Evolutionary conservation across 1,139 yeast species (phyloP).

Genomic region (Hansenula sp.): DNA sequence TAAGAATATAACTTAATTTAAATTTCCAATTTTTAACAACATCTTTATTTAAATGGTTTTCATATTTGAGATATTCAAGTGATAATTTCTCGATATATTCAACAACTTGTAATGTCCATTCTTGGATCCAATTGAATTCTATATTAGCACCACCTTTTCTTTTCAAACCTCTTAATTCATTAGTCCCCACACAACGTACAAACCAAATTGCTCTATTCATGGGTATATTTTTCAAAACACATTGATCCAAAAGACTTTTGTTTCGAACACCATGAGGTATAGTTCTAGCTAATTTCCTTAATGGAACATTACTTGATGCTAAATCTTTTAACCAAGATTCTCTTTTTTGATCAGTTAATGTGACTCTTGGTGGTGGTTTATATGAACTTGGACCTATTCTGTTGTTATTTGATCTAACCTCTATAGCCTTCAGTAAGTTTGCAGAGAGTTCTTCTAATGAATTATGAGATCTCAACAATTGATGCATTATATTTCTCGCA

Average conservation of each 20-base stretch:
- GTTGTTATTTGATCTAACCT: conserved; percentile 61
- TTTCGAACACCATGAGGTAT: conserved; percentile 92
- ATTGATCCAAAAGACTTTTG: conserved; percentile 64
- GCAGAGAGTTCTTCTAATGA: conserved; percentile 58
- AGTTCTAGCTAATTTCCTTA: conserved; percentile 64
- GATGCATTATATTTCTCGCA: conserved; percentile 45
- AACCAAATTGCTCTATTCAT: conserved; percentile 82
- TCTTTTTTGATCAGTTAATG: conserved; percentile 78
- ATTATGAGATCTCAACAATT: conserved; percentile 37
- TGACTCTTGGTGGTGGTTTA: conserved; percentile 82
- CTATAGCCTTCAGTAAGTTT: conserved; percentile 62
- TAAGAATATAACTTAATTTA: conserved; percentile 54
- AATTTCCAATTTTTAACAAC: conserved; percentile 40
- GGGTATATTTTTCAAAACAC: conserved; percentile 65
- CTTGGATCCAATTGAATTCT: conserved; percentile 67
- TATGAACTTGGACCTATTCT: conserved; percentile 57
- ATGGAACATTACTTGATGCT: conserved; percentile 61
- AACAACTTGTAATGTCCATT: conserved; percentile 82
- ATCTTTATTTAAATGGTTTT: conserved; percentile 21
- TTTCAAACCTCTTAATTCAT: conserved; percentile 68
- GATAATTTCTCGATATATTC: conserved; percentile 54
- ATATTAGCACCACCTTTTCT: conserved; percentile 33
- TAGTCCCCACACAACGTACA: conserved; percentile 78
- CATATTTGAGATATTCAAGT: conserved; percentile 29
- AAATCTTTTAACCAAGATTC: conserved; percentile 84